phyloP scores from a whole-genome alignment of 2,329 filamentous ascomycete genomes.

The Diaporthe capsici region DNA sequence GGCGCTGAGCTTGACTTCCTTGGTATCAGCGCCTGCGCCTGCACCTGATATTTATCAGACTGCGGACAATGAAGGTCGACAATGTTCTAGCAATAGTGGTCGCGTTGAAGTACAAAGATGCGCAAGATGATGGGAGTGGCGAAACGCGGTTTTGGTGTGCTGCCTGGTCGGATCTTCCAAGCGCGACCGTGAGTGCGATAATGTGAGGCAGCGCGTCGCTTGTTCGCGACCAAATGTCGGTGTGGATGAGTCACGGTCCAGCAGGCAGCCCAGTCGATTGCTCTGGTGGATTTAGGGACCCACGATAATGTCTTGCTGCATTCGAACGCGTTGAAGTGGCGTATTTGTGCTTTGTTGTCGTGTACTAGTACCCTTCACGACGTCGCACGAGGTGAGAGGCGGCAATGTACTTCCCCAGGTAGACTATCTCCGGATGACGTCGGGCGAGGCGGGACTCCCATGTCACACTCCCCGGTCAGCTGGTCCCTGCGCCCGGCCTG shows the following conservation, averaged over 20 bases:
- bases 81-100: not conserved
- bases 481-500: slow-evolving; percentile 28
- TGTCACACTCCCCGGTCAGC: slow-evolving; percentile 29
- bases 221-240: slow-evolving; percentile 13
- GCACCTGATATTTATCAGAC: slow-evolving; percentile 12
- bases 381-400: slow-evolving; percentile 10
- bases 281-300: not conserved
- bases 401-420: slow-evolving; percentile 9
- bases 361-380: not conserved
- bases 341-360: not conserved
- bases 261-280: slow-evolving; percentile 26
- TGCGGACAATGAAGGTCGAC: not conserved
- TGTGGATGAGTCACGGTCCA: slow-evolving; percentile 34
- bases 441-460: slow-evolving; percentile 17
- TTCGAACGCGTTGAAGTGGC: not conserved
- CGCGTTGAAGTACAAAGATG: not conserved
- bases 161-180: slow-evolving; percentile 21
- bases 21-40: not conserved
- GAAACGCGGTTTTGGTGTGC: slow-evolving; percentile 36
- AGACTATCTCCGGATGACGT: slow-evolving; percentile 27
- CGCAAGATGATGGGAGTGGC: slow-evolving; percentile 26
- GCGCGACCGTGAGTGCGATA: slow-evolving; percentile 2
- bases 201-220: slow-evolving; percentile 9
- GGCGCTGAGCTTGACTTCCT: not conserved
- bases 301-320: not conserved